These are phyloP conservation scores for Papiliotrema terrestris DNA, from an alignment of 1,284 basidiomycete species.

Conservation along the genomic window DNA sequence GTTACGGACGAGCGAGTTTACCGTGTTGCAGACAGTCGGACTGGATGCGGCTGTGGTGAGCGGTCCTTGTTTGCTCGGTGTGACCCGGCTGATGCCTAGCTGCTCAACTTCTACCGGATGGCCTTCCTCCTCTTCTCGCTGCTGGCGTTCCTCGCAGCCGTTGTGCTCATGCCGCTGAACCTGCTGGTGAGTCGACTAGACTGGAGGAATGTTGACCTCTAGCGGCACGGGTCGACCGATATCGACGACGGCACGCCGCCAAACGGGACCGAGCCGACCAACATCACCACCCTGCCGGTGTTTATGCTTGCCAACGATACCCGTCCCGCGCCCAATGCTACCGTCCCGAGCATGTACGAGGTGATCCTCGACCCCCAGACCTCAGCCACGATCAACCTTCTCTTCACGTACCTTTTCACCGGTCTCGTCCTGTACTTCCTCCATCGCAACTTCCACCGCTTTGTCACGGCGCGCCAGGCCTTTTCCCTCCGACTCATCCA, in stretches of 20 bases:
- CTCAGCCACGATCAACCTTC: conserved; percentile 78
- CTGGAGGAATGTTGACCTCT: not conserved
- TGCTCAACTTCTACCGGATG: conserved; percentile 93
- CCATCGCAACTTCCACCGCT: conserved; percentile 82
- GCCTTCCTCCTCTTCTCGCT: conserved; percentile 81
- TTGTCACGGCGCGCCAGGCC: conserved; percentile 86
- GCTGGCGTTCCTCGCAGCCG: conserved; percentile 74
- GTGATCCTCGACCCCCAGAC: conserved; percentile 80
- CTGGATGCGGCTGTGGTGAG: conserved; percentile 87
- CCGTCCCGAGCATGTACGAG: conserved; percentile 52
- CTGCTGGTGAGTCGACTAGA: conserved; percentile 61
- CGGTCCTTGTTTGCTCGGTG: conserved; percentile 21
- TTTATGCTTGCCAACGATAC: conserved; percentile 35
- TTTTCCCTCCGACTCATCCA: conserved; percentile 92
- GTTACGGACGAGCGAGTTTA: conserved; percentile 81
- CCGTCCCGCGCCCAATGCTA: conserved; percentile 48
- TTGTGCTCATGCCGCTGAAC: conserved; percentile 85
- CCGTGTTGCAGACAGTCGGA: conserved; percentile 93
- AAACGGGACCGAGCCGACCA: conserved; percentile 7
- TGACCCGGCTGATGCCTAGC: conserved; percentile 50
- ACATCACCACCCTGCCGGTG: conserved; percentile 1
- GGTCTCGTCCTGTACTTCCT: conserved; percentile 77
- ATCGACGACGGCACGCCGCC: conserved; percentile 53
- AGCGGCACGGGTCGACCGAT: conserved; percentile 69
- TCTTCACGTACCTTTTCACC: conserved; percentile 93